Base-by-base conservation (phyloP, 139 green algal genomes). In the Volvox reticuliferus region DNA sequence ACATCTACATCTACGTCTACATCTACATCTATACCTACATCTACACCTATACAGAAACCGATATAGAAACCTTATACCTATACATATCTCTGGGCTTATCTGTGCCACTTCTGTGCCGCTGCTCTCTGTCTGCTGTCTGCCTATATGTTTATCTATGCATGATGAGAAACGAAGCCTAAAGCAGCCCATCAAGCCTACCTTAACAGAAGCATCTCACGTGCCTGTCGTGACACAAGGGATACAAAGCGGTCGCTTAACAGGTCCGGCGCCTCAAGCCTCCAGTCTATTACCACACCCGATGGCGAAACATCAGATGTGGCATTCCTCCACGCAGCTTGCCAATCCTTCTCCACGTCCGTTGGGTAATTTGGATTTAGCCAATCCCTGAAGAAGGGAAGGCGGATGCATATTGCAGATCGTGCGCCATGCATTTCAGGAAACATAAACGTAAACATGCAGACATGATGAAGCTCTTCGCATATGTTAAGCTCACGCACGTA, bases 301-400 rank as follows among this genome's bases (percentile, higher is more conserved):
- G 28, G n/a, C 0, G 80, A 87, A 19, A 14, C 28, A 32, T 87
- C 80, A 12, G 80, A 75, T 9, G 80, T 87, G 26, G 80, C 80
- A 32, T 61, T 61, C 28, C 62, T 24, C 80, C 80, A 87, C 1
- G 80, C 80, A 2, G 26, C 50, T 62, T 16, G 14, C 80, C 80
- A 87, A 12, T 32, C 55, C 12, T n/a, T 30, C 44, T 87, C 50
- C 55, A 87, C 55, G 26, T 87, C 80, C n/a, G 24, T 26, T 13
- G 80, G 80, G 61, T 76, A 87, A 21, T 73, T 26, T 17, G 80
- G 80, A 9, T 75, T 75, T 30, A 87, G 28, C 80, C 80, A 87
- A n/a, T 73, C 50, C 80, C 80, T 87, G 50, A 5, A 36, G 9
- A 55, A 55, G 44, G 9, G 44, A 55, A 14, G 9, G 9, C 9